Percentiles rank a stretch among this genome's conserved stretches.
Conservation (phyloP, 2,329 filamentous ascomycete species). For the Calonectria pseudoturangicola region DNA sequence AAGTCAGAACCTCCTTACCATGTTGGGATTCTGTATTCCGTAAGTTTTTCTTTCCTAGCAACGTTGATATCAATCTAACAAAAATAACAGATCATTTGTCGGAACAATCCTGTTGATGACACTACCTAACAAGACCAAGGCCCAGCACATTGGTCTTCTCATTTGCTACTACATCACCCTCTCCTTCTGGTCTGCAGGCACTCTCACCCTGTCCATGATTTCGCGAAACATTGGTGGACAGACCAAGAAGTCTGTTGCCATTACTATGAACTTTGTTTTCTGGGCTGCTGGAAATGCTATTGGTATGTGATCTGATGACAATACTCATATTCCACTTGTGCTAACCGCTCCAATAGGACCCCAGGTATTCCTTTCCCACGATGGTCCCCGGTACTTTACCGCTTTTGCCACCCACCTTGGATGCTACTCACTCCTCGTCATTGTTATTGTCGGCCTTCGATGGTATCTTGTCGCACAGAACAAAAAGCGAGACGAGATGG, state of each 20-base stretch:
- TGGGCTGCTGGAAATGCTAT: slow-evolving; percentile 82
- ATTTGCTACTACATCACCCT: slow-evolving; percentile 86
- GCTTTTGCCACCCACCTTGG: slow-evolving; percentile 82
- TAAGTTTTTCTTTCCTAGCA: slow-evolving; percentile 56
- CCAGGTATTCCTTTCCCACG: slow-evolving; percentile 77
- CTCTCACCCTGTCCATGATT: slow-evolving; percentile 79
- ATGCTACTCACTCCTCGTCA: slow-evolving; percentile 78
- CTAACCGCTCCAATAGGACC: slow-evolving; percentile 64
- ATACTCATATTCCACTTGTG: background rate
- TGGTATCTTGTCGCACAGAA: slow-evolving; percentile 76
- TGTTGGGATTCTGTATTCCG: slow-evolving; percentile 80
- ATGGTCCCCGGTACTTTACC: slow-evolving; percentile 80
- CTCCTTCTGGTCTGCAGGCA: slow-evolving; percentile 86
- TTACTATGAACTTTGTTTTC: slow-evolving; percentile 82
- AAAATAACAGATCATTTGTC: slow-evolving; percentile 73
- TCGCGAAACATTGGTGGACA: slow-evolving; percentile 82
- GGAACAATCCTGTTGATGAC: slow-evolving; percentile 85
- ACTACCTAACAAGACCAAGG: slow-evolving; percentile 73
- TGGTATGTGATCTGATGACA: slow-evolving; percentile 61
- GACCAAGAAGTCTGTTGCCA: slow-evolving; percentile 82
- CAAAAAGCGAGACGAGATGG: slow-evolving; percentile 71
- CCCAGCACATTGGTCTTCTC: slow-evolving; percentile 79
- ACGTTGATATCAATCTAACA: slow-evolving; percentile 29
- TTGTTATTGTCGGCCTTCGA: slow-evolving; percentile 74
- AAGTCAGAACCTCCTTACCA: slow-evolving; percentile 80